phyloP scores from a whole-genome alignment of 345 rosid genomes.

The Noccaea bulbosa region DNA sequence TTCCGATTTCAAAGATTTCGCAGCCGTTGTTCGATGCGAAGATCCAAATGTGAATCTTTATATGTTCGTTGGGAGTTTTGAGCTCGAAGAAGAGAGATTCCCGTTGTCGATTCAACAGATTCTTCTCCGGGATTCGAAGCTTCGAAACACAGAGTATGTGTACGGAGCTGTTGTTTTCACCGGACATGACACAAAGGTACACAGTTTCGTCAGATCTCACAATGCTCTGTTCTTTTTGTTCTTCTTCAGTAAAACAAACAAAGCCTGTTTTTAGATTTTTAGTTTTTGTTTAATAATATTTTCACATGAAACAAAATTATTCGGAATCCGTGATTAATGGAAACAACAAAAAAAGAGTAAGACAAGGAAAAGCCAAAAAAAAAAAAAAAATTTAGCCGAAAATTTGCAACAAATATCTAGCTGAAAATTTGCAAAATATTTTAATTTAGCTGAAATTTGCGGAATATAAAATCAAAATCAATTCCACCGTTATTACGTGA shows the following conservation, averaged over 20 bases:
- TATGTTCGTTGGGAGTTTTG: slow-evolving; percentile 75
- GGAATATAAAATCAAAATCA: too few species aligned
- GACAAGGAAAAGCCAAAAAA: too few species aligned
- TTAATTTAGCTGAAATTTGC: too few species aligned
- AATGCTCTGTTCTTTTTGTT: background rate
- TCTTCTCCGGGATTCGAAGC: slow-evolving; percentile 88
- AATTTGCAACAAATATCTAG: too few species aligned
- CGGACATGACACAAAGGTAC: slow-evolving; percentile 85
- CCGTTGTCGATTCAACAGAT: slow-evolving; percentile 86
- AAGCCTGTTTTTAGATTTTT: background rate
- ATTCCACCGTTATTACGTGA: too few species aligned
- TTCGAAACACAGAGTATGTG: slow-evolving; percentile 79
- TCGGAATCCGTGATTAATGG: too few species aligned
- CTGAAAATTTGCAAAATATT: too few species aligned
- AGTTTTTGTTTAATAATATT: background rate
- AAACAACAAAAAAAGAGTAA: too few species aligned
- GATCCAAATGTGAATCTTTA: slow-evolving; percentile 93
- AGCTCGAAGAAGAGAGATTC: slow-evolving; percentile 57
- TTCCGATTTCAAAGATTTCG: slow-evolving; percentile 62
- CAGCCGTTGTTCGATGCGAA: slow-evolving; percentile 72
- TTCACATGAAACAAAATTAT: background rate
- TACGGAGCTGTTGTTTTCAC: slow-evolving; percentile 88
- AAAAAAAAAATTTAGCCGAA: too few species aligned
- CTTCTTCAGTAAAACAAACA: background rate
- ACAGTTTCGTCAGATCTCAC: background rate